Conservation (phyloP, 164 flowering plant species). For the Malania oleifera region DNA sequence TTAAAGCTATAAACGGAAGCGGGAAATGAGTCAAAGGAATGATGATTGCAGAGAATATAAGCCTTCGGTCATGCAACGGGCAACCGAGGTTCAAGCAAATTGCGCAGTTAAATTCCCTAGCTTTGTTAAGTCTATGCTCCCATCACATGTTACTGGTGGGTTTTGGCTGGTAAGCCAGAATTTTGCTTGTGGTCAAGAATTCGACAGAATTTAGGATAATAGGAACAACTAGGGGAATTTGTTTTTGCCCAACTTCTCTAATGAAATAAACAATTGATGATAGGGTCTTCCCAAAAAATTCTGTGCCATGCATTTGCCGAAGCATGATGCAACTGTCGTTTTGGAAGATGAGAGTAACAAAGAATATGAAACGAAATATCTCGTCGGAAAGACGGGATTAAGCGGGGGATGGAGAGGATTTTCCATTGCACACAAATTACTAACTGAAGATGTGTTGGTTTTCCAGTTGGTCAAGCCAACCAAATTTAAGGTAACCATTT, state of each 20-base stretch:
- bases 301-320: conserved; percentile 31
- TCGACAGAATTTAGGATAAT: background rate
- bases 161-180: conserved; percentile 28
- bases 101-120: conserved; percentile 11
- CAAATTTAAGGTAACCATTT: conserved; percentile 35
- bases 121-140: conserved; percentile 22
- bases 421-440: conserved; percentile 27
- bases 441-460: conserved; percentile 34
- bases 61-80: conserved; percentile 20
- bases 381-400: conserved; percentile 25
- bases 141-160: conserved; percentile 23
- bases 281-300: conserved; percentile 29
- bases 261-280: too few species aligned
- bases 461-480: conserved; percentile 31
- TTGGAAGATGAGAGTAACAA: conserved; percentile 33
- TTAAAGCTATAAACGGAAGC: background rate
- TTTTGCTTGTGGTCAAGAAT: too few species aligned
- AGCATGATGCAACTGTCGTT: conserved; percentile 16
- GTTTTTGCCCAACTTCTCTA: background rate
- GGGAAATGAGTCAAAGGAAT: conserved; percentile 1
- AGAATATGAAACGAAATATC: conserved; percentile 24
- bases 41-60: conserved; percentile 1
- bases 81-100: conserved; percentile 10
- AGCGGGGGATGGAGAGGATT: conserved; percentile 60
- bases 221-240: background rate